These are phyloP conservation scores for Candida ulmi DNA, from an alignment of 805 yeast genomes.

Conservation along the genomic window DNA sequence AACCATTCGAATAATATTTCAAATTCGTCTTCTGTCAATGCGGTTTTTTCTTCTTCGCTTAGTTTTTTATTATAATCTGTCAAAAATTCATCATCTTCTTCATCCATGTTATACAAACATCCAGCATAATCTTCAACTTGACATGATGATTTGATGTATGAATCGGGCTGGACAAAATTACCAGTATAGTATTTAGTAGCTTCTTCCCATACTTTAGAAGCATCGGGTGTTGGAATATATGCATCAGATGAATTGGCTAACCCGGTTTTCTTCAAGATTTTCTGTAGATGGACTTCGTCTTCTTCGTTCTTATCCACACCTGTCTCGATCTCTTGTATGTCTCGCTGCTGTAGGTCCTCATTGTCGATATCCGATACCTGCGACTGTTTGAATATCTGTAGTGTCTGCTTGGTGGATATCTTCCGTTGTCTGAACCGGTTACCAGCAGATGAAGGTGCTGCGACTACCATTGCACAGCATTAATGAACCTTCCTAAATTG, in stretches of 20 bases:
- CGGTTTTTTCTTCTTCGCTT: constrained; percentile 11
- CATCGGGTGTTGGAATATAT: constrained; percentile 96
- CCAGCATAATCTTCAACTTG: constrained; percentile 96
- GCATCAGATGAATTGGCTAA: constrained; percentile 46
- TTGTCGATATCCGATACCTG: constrained; percentile 80
- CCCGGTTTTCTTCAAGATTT: constrained; percentile 77
- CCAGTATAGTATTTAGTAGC: constrained; percentile 67
- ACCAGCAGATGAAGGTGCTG: constrained; percentile 22
- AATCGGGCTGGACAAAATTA: constrained; percentile 62
- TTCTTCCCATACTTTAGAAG: constrained; percentile 76
- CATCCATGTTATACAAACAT: constrained; percentile 84
- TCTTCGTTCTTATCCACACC: constrained; percentile 98
- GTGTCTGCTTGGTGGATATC: constrained; percentile 84
- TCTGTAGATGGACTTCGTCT: constrained; percentile 92
- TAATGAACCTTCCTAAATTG: background rate
- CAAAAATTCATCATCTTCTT: constrained; percentile 70
- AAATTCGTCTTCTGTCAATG: constrained; percentile 77
- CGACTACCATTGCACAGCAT: constrained; percentile 1
- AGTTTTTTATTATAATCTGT: constrained; percentile 32
- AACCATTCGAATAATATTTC: constrained; percentile 70
- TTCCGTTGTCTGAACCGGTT: constrained; percentile 84
- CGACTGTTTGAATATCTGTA: constrained; percentile 67
- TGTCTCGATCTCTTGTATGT: constrained; percentile 84
- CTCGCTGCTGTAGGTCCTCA: constrained; percentile 71
- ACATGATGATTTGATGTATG: constrained; percentile 84